A percentile compares a stretch with the other conserved stretches of the same genome.
Conservation (phyloP, 2,329 filamentous ascomycete species). For the Pyrenochaeta sp. region DNA sequence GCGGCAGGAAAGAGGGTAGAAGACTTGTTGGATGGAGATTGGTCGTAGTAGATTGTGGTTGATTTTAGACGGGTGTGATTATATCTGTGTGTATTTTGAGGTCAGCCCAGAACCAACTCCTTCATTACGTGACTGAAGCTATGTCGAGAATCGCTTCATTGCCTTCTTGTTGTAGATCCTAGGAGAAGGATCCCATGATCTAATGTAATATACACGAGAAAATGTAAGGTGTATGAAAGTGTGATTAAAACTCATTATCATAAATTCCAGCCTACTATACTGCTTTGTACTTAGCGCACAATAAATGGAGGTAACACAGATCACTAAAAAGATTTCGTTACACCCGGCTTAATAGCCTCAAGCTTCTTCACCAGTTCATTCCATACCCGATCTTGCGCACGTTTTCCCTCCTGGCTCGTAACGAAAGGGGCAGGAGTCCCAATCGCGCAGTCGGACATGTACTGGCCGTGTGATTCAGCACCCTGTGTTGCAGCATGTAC, state of each 20-base stretch:
- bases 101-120: no score
- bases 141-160: no score
- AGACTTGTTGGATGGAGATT: conserved; percentile 26
- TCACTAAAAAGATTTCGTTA: conserved; percentile 1
- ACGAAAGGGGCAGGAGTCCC: conserved; percentile 38
- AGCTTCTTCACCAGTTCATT: conserved; percentile 45
- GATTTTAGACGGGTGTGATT: neutral
- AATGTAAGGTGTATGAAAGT: no score
- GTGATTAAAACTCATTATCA: no score
- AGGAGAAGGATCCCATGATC: no score
- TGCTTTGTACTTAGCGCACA: neutral
- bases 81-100: no score
- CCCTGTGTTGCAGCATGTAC: conserved; percentile 41
- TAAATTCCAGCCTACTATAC: neutral
- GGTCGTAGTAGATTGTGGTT: conserved; percentile 5
- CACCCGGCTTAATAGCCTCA: conserved; percentile 41
- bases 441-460: conserved; percentile 41
- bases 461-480: conserved; percentile 45
- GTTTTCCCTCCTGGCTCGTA: conserved; percentile 40
- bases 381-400: conserved; percentile 44
- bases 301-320: neutral
- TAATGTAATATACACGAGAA: no score
- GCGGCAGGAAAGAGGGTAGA: conserved; percentile 26
- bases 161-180: no score
- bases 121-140: no score